Evolutionary conservation across 805 yeast genomes (phyloP), one percentile per base, ranked within the genome.

Genomic region (Priceomyces castillae): DNA sequence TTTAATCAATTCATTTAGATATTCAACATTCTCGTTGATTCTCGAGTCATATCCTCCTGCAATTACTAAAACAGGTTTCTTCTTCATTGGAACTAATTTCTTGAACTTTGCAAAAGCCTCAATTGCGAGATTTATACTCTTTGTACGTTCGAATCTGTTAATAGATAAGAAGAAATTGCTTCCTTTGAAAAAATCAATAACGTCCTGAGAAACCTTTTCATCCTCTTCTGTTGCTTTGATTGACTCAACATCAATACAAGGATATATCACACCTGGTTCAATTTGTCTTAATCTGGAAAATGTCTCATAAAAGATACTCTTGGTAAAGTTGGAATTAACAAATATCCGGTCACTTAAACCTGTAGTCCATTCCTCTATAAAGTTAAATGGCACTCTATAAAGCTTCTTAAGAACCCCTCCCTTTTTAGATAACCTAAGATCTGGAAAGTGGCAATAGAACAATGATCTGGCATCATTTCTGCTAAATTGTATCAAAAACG

Each of bases 381-480:
- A 51, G 62, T 94, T 96, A 62, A 94, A 92, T 1, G 96, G 94
- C 3, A 76, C 41, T 48, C 99, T 72, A 64, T 94, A 94, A 0
- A 86, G 39, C 46, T 65, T 68, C 54, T 89, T 83, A 7, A 84
- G 20, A 1, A 73, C 20, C 2, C 82, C 68, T 2, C 74, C 68
- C 41, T 83, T 82, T 33, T 48, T 46, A 0, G 96, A 84, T 34
- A 92, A 67, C 39, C 84, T 70, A 57, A 85, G 84, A 62, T 94
- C 99, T 0, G 99, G 99, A 62, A 92, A 92, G 68, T 94, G 99
- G 57, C 99, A 90, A 63, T 94, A 94, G 59, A 92, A 94, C 40
- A 94, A 65, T 2, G 86, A 74, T 40, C 78, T 78, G 1, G 84
- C 61, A 6, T 64, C 42, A 1, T 52, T 62, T 43, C 42, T 49